Conservation (phyloP, 768 basidiomycete species). For the Scleroderma citrinum region DNA sequence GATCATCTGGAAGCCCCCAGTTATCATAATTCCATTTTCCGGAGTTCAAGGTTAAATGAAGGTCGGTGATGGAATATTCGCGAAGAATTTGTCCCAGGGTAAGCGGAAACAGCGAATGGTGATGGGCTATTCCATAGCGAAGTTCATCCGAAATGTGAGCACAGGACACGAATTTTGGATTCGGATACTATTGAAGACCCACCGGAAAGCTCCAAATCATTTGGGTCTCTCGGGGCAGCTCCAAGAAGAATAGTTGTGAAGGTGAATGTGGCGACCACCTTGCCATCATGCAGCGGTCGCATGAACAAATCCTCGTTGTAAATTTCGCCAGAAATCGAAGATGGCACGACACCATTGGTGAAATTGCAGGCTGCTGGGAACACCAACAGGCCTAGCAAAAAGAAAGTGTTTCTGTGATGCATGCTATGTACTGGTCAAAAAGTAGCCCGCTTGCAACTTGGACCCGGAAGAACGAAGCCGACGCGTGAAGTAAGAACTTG, state of each 20-base stretch:
- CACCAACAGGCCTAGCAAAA: conserved; percentile 9
- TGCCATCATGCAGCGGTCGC: conserved; percentile 72
- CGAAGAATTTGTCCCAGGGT: conserved; percentile 82
- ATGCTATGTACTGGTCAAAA: neutral
- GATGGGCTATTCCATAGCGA: conserved; percentile 50
- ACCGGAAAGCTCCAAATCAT: conserved; percentile 39
- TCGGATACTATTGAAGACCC: conserved; percentile 36
- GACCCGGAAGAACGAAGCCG: neutral
- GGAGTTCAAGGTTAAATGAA: conserved; percentile 86
- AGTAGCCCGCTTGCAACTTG: neutral
- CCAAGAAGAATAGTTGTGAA: conserved; percentile 62
- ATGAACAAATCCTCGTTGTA: conserved; percentile 49
- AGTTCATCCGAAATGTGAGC: neutral
- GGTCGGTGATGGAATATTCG: conserved; percentile 78
- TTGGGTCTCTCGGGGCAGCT: conserved; percentile 52
- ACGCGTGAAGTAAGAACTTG: neutral
- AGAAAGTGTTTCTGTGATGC: neutral
- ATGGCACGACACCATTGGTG: neutral
- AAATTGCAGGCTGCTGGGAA: conserved; percentile 1
- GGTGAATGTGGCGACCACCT: conserved; percentile 72
- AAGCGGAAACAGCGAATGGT: conserved; percentile 84
- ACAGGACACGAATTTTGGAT: neutral
- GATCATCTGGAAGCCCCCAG: conserved; percentile 78
- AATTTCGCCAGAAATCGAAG: conserved; percentile 17
- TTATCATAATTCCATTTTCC: conserved; percentile 86